Base-by-base conservation (phyloP, 2,329 filamentous ascomycete species). In the Biscogniauxia sp. region DNA sequence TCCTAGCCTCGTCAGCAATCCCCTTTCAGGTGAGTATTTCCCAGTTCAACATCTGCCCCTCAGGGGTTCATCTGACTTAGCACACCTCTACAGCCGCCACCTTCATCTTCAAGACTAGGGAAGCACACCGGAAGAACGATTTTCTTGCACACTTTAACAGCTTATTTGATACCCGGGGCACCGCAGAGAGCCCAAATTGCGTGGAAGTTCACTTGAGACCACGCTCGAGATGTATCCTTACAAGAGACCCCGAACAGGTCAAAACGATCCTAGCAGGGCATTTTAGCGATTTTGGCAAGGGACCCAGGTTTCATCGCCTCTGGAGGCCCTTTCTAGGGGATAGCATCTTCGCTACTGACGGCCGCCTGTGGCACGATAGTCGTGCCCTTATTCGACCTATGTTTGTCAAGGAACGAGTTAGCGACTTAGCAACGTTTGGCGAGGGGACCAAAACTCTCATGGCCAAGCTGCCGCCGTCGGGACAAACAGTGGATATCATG, bases 401-500 rank as follows among this genome's bases (percentile, higher is more conserved):
- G 78, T 84, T 84, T 65, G 66, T 76, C 60, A 78, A 78, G 59
- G 78, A 80, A 49, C 75, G 80, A 41, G 74, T 84, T 25, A 74
- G 74, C 7, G 78, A 83, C 65, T 75, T 89, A 7, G 74, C 73
- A 32, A 84, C 83, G 1, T 87, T 89, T 56, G 87, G 90, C 66
- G 74, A 72, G 2, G 86, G 90, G 74, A 78, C 88, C 17, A 73
- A 78, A 32, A 77, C 82, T 25, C 75, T 92, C 59, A 77, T 90
- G 25, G 76, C 79, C n/a, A 79, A 81, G 20, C 79, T 92, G 8
- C 85, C 86, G 0, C 71, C 71, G 0, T 76, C 84, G 60, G 80
- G 87, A 53, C 73, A 77, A 1, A 80, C 78, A 0, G 79, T 90
- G 9, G 84, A 90, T 65, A 75, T 90, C 26, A 84, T 86, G 66